Evolutionary conservation across 108 stramenopile genomes (phyloP).

Genomic region (Pseudonitzschia pungens): DNA sequence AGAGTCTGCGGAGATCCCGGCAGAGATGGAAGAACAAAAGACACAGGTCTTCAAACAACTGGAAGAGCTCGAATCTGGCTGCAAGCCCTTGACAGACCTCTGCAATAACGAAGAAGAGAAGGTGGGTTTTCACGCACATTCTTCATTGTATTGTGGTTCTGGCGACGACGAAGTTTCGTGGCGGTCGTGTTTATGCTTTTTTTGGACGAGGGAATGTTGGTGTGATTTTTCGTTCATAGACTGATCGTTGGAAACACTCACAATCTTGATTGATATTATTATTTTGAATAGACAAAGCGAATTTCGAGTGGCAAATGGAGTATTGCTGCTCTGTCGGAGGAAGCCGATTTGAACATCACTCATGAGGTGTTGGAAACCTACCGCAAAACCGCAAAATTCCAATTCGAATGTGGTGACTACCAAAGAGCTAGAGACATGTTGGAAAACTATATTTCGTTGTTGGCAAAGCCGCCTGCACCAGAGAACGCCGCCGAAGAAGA

Average conservation of each 20-base stretch:
- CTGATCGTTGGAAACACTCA: slow-evolving; percentile 7
- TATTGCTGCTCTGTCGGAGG: slow-evolving; percentile 52
- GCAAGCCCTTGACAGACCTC: slow-evolving; percentile 64
- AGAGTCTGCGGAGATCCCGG: slow-evolving; percentile 45
- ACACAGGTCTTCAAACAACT: slow-evolving; percentile 59
- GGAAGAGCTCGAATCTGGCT: slow-evolving; percentile 76
- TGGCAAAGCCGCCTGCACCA: slow-evolving; percentile 58
- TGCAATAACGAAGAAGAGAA: slow-evolving; percentile 70
- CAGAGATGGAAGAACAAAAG: slow-evolving; percentile 84
- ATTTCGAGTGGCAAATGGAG: slow-evolving; percentile 76
- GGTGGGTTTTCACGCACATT: no score
- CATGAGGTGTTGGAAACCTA: slow-evolving; percentile 74
- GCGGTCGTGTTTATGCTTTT: no score
- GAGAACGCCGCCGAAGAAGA: slow-evolving; percentile 61
- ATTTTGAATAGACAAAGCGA: slow-evolving; percentile 56
- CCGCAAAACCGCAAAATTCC: slow-evolving; percentile 85
- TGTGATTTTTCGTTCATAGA: not conserved
- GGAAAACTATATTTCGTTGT: slow-evolving; percentile 84
- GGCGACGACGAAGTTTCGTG: no score
- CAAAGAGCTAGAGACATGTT: slow-evolving; percentile 74
- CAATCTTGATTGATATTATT: slow-evolving; percentile 6
- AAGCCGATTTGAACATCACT: slow-evolving; percentile 58
- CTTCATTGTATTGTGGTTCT: no score
- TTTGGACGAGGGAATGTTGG: not conserved
- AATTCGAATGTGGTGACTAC: slow-evolving; percentile 95